These are phyloP conservation scores for Aspergillus uvarum DNA, from an alignment of 2,329 filamentous ascomycete genomes.

Conservation along the genomic window DNA sequence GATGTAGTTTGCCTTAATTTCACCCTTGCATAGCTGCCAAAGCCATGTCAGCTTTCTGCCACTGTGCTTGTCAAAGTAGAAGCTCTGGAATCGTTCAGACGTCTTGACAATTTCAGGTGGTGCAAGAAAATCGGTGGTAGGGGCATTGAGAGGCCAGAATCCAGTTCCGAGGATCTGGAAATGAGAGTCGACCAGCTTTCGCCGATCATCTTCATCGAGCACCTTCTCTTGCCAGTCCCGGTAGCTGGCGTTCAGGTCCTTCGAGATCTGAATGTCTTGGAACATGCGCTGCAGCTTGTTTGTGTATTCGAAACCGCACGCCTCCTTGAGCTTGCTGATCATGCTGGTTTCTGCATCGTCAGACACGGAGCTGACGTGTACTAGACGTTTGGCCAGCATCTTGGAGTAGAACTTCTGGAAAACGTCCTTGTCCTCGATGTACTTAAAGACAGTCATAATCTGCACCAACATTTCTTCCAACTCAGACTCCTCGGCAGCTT, in stretches of 20 bases:
- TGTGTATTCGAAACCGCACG: slow-evolving; percentile 97
- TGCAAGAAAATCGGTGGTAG: slow-evolving; percentile 83
- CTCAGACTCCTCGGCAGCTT: slow-evolving; percentile 89
- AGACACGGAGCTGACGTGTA: slow-evolving; percentile 92
- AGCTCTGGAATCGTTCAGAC: slow-evolving; percentile 83
- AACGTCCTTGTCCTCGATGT: slow-evolving; percentile 99
- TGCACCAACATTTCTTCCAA: slow-evolving; percentile 84
- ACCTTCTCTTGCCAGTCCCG: slow-evolving; percentile 70
- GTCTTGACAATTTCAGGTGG: slow-evolving; percentile 82
- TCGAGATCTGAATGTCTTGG: slow-evolving; percentile 98
- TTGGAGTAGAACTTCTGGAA: slow-evolving; percentile 99
- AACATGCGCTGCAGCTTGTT: slow-evolving; percentile 99
- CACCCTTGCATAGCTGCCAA: slow-evolving; percentile 97
- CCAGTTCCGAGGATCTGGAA: slow-evolving; percentile 94
- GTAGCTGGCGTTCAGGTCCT: slow-evolving; percentile 90
- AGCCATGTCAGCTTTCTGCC: slow-evolving; percentile 96
- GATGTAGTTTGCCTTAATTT: slow-evolving; percentile 90
- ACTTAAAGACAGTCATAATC: slow-evolving; percentile 99
- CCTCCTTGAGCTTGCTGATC: slow-evolving; percentile 99
- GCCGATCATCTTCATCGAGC: slow-evolving; percentile 64
- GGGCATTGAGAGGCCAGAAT: slow-evolving; percentile 91
- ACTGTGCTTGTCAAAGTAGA: slow-evolving; percentile 95
- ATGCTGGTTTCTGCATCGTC: slow-evolving; percentile 98
- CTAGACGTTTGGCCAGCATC: slow-evolving; percentile 90
- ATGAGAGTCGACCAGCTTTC: slow-evolving; percentile 74